Base-by-base conservation (phyloP, 345 rosid genomes). In the Geranium rotundifolium region DNA sequence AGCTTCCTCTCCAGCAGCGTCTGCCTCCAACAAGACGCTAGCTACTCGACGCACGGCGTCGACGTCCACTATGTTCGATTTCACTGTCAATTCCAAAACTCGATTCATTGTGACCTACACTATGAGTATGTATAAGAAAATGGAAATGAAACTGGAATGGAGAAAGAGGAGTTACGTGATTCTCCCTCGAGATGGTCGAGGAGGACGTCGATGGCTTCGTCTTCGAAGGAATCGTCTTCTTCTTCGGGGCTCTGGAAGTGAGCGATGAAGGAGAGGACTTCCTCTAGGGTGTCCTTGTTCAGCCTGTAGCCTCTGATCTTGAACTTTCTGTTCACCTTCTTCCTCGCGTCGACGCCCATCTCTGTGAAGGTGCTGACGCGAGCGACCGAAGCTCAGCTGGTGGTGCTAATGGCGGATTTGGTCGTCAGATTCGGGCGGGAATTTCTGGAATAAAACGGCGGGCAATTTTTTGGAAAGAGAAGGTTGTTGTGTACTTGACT, bases 271-370 rank as follows among this genome's bases (percentile, higher is more conserved):
- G 83, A 69, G 60, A 82, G 78, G 63, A 90, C 71, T 66, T 80
- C 84, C n/a, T 87, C 81, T 4, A 90, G 80, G 37, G 96, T 91
- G 30, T 90, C 99, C 57, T 77, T 68, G 66, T 72, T 84, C 41
- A 90, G 80, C 16, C 73, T 69, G 80, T 93, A 93, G 0, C 97
- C 89, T 75, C 96, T 79, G 69, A 65, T 83, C 75, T 82, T 87
- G 77, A 88, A 82, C 69, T 86, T 90, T 85, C 71, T 84, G 75
- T 83, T 85, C 56, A 88, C 77, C 72, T 63, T 81, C 84, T 88
- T 90, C 76, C 88, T 79, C 72, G 62, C 54, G 46, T 75, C 80
- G 15, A 10, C 61, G 23, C 72, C 75, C 78, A 76, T 85, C 71
- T 73, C 75, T 57, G 27, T 23, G 27, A 23, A 23, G 27, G 27